phyloP scores from a whole-genome alignment of 352 stramenopile genomes.

The Globisporangium paroecandrum region DNA sequence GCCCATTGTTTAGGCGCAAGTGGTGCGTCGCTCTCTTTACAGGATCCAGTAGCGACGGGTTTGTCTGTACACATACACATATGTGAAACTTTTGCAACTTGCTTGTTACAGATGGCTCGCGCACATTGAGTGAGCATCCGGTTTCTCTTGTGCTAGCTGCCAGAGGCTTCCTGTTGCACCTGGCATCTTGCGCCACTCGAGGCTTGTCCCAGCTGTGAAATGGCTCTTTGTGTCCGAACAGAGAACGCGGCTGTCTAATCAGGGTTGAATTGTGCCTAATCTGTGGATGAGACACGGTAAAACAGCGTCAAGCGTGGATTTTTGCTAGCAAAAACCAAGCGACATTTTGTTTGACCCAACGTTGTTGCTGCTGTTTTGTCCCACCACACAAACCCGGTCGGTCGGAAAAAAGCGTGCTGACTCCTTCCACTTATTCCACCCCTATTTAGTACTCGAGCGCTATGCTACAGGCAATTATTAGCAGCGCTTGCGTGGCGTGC shows the following conservation, averaged over 20 bases:
- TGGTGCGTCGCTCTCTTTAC: background rate
- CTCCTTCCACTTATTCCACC: background rate
- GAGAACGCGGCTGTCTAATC: background rate
- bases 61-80: background rate
- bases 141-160: background rate
- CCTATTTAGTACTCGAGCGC: background rate
- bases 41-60: background rate
- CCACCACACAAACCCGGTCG: background rate
- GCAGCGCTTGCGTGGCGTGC: background rate
- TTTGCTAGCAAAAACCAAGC: background rate
- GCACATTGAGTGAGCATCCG: background rate
- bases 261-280: background rate
- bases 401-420: background rate
- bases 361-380: background rate
- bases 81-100: background rate
- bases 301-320: background rate
- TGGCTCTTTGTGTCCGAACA: slow-evolving; percentile 12
- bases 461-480: background rate
- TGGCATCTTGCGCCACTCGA: slow-evolving; percentile 11
- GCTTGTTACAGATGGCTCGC: background rate
- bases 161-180: slow-evolving; percentile 1
- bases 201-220: slow-evolving; percentile 16
- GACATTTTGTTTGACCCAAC: background rate
- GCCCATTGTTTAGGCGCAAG: background rate
- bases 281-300: background rate